Evolutionary conservation across 495 filamentous ascomycete genomes (phyloP).

Genomic region (Xylaria curta): DNA sequence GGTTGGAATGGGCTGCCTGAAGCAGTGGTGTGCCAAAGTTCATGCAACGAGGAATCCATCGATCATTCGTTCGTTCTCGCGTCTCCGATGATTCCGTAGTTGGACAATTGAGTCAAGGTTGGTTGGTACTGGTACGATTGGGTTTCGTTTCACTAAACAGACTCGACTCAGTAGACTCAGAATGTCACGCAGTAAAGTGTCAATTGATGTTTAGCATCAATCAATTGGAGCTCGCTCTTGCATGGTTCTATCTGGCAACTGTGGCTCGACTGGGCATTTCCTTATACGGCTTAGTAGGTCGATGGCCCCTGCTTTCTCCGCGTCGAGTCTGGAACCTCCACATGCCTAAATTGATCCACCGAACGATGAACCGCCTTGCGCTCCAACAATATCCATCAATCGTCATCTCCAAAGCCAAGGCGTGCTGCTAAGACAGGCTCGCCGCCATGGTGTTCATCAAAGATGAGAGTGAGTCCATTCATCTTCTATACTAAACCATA

Average conservation of each 20-base stretch:
- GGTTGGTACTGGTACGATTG: background rate
- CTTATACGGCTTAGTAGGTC: background rate
- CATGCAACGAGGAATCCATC: constrained; percentile 78
- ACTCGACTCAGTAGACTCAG: background rate
- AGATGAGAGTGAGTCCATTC: constrained; percentile 51
- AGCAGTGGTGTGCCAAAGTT: constrained; percentile 89
- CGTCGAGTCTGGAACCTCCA: constrained; percentile 3
- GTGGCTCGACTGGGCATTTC: constrained; percentile 22
- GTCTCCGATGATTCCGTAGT: background rate
- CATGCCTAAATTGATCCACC: constrained; percentile 4
- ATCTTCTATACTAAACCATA: background rate
- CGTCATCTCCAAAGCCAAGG: constrained; percentile 11
- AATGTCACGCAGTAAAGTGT: background rate
- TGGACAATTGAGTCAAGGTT: constrained; percentile 4
- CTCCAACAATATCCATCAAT: constrained; percentile 10
- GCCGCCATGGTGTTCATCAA: constrained; percentile 46
- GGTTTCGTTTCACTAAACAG: background rate
- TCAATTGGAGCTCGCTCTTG: constrained; percentile 6
- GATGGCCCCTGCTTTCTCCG: background rate
- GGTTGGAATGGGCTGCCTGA: constrained; percentile 83
- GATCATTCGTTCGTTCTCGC: background rate
- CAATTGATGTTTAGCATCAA: background rate
- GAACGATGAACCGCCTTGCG: background rate
- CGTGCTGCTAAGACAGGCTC: background rate
- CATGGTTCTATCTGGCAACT: constrained; percentile 17